Evolutionary conservation across 2,329 filamentous ascomycete genomes (phyloP).

Genomic region (Clonostachys byssicola): DNA sequence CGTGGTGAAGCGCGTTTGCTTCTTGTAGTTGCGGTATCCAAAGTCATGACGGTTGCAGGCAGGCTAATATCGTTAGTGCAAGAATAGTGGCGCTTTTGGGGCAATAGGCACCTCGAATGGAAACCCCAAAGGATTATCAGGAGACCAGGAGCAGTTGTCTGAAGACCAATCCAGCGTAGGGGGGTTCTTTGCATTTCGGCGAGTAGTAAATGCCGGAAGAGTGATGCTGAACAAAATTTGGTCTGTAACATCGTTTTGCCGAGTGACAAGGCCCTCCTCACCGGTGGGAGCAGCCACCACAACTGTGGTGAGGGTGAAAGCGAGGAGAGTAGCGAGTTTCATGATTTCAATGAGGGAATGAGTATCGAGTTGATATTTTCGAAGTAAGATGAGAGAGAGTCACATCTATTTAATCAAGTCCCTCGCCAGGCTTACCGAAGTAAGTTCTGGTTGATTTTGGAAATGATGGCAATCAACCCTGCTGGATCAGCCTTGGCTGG

Average conservation of each 20-base stretch:
- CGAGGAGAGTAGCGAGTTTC: slow-evolving; percentile 2
- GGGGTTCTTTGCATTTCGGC: slow-evolving; percentile 27
- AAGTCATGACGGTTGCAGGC: slow-evolving; percentile 16
- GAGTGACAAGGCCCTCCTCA: neutral
- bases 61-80: neutral
- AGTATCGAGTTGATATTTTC: no score
- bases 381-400: no score
- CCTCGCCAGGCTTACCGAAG: no score
- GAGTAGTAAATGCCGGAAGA: slow-evolving; percentile 27
- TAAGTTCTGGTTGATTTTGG: no score
- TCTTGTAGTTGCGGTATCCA: slow-evolving; percentile 22
- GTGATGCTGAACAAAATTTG: slow-evolving; percentile 31
- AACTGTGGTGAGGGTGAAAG: slow-evolving; percentile 1
- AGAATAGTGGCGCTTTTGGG: neutral
- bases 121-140: slow-evolving; percentile 29
- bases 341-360: neutral
- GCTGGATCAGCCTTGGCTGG: no score
- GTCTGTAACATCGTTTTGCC: slow-evolving; percentile 24
- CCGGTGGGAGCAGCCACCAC: neutral
- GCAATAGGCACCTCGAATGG: slow-evolving; percentile 14
- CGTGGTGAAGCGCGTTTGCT: slow-evolving; percentile 15
- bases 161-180: slow-evolving; percentile 24
- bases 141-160: slow-evolving; percentile 27
- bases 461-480: no score
- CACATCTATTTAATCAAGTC: no score